A percentile compares a stretch with the other conserved stretches of the same genome.
These are phyloP conservation scores for Massospora cicadina DNA, from an alignment of 371 early-diverging fungal species.

Conservation along the genomic window DNA sequence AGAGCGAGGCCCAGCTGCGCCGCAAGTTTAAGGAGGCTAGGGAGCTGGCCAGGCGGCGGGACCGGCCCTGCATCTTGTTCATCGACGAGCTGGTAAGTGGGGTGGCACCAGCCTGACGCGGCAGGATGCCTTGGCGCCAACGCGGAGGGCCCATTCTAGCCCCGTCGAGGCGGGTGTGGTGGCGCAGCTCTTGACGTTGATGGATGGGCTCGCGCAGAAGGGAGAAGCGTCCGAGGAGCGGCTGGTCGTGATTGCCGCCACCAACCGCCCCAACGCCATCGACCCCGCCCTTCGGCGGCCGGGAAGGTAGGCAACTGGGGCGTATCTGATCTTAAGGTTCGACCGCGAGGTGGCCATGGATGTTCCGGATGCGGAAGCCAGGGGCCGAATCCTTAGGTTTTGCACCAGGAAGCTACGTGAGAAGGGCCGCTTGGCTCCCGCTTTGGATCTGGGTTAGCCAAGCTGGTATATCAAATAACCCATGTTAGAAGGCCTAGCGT, in stretches of 20 bases:
- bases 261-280: constrained; percentile 95
- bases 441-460: no score
- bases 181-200: constrained; percentile 88
- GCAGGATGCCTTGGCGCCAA: constrained; percentile 85
- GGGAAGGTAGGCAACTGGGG: constrained; percentile 46
- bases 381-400: no score
- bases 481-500: constrained; percentile 71
- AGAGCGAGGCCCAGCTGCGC: constrained; percentile 81
- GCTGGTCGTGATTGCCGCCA: constrained; percentile 89
- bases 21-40: constrained; percentile 64
- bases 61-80: constrained; percentile 42
- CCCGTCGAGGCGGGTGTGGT: constrained; percentile 81
- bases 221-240: constrained; percentile 30
- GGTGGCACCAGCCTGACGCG: not conserved
- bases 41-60: no score
- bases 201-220: constrained; percentile 62
- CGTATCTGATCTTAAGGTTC: no score
- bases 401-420: constrained; percentile 40
- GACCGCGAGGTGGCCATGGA: constrained; percentile 96
- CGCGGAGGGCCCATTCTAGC: constrained; percentile 48
- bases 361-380: constrained; percentile 89
- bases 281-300: constrained; percentile 96
- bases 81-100: constrained; percentile 49
- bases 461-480: no score
- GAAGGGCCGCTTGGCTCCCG: no score